These are phyloP conservation scores for Marvania coccoides DNA, from an alignment of 139 green algal genomes.

Conservation along the genomic window DNA sequence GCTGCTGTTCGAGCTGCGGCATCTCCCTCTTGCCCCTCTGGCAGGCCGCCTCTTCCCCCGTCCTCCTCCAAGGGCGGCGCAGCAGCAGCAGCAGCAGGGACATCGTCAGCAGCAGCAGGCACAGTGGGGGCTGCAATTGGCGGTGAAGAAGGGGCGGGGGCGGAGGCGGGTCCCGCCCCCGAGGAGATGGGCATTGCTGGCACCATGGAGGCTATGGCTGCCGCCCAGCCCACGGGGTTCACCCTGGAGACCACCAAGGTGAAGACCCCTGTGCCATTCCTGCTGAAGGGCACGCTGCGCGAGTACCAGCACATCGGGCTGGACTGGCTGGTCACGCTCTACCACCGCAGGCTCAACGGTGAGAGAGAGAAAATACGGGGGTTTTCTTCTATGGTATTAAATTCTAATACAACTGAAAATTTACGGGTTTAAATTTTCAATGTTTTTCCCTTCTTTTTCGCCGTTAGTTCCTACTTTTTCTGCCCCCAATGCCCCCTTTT, in stretches of 20 bases:
- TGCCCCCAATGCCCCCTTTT: no score
- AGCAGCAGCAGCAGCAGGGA: no score
- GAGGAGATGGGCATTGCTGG: conserved; percentile 26
- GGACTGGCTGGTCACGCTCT: conserved; percentile 95
- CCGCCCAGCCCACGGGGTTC: conserved; percentile 60
- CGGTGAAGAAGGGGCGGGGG: conserved; percentile 9
- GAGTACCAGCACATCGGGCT: conserved; percentile 97
- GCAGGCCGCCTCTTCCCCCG: background rate
- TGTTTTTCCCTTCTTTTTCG: no score
- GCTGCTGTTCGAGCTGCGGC: background rate
- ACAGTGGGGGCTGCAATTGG: background rate
- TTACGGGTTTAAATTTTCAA: no score
- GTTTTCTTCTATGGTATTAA: no score
- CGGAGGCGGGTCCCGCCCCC: conserved; percentile 8
- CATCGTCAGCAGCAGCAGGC: no score
- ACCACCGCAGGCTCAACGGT: conserved; percentile 83
- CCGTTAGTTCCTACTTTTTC: no score
- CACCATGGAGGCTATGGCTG: conserved; percentile 29
- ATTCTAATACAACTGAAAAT: no score
- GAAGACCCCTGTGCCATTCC: conserved; percentile 54
- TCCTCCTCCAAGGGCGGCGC: no score
- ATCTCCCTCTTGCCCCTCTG: no score
- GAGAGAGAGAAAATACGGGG: background rate
- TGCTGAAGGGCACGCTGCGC: conserved; percentile 83
- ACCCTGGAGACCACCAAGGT: conserved; percentile 69